A percentile compares a stretch with the other conserved stretches of the same genome.
phyloP scores from a whole-genome alignment of 306 rosid species.

The Acacia confusa region DNA sequence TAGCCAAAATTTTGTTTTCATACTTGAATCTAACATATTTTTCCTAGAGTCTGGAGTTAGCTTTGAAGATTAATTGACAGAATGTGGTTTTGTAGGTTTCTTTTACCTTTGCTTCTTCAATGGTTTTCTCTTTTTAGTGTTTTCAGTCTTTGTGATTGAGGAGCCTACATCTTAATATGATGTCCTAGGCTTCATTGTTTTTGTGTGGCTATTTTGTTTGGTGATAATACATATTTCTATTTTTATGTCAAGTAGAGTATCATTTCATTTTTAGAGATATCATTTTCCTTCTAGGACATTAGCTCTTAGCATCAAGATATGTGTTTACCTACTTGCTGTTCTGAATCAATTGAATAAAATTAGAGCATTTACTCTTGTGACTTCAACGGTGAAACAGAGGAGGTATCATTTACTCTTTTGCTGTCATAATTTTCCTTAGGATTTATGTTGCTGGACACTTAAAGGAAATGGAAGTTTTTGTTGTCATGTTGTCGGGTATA shows the following conservation, averaged over 20 bases:
- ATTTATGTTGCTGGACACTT: no score
- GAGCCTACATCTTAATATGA: no score
- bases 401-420: no score
- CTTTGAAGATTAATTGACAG: background rate
- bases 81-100: background rate
- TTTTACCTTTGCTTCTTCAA: background rate
- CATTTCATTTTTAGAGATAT: background rate
- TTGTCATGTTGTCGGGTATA: no score
- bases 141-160: no score
- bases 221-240: background rate
- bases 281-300: background rate
- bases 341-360: background rate
- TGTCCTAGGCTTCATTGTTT: background rate
- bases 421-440: no score
- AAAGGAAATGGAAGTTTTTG: no score
- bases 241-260: background rate
- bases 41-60: background rate
- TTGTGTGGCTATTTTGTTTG: background rate
- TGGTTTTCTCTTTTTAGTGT: background rate
- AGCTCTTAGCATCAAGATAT: background rate
- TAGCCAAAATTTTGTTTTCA: conserved; percentile 10
- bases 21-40: background rate
- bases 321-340: background rate
- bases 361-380: background rate
- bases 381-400: no score